Evolutionary conservation across 192 early-diverging fungal species (phyloP).

Genomic region (Radiomyces spectabilis): DNA sequence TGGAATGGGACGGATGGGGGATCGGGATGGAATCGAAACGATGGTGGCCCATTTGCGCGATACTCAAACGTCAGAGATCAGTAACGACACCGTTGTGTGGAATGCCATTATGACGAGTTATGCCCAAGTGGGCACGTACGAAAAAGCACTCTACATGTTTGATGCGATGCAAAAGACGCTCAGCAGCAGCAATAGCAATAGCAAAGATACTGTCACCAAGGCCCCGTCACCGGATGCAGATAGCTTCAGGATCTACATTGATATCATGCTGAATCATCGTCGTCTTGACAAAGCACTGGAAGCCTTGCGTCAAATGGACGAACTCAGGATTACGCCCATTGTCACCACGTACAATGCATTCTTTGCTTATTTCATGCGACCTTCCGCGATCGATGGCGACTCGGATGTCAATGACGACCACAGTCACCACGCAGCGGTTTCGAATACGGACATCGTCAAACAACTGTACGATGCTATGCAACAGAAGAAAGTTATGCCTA

Average conservation of each 20-base stretch:
- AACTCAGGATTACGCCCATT: slow-evolving; percentile 1
- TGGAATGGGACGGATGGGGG: slow-evolving; percentile 14
- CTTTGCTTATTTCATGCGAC: slow-evolving; percentile 15
- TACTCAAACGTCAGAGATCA: too few relatives aligned
- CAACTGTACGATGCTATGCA: slow-evolving; percentile 15
- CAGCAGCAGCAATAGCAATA: not conserved
- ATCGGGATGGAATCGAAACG: slow-evolving; percentile 16
- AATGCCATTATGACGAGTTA: slow-evolving; percentile 20
- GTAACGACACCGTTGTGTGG: slow-evolving; percentile 22
- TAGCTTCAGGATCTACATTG: slow-evolving; percentile 22
- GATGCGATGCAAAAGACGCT: slow-evolving; percentile 7
- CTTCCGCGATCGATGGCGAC: too few relatives aligned
- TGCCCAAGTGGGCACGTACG: slow-evolving; percentile 11
- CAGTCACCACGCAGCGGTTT: not conserved
- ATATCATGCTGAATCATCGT: slow-evolving; percentile 7
- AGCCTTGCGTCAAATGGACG: slow-evolving; percentile 1
- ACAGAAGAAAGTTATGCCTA: slow-evolving; percentile 11
- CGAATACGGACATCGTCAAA: slow-evolving; percentile 1
- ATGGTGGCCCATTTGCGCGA: slow-evolving; percentile 14
- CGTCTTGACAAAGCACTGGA: slow-evolving; percentile 7
- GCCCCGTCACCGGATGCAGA: slow-evolving; percentile 10
- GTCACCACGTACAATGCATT: slow-evolving; percentile 19
- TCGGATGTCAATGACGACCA: too few relatives aligned
- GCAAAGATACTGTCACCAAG: not conserved
- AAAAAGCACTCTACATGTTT: slow-evolving; percentile 22